Percentiles rank a stretch among this genome's conserved stretches.
Conservation (phyloP, 169 alveolate species). For the Plasmodium gallinaceum region DNA sequence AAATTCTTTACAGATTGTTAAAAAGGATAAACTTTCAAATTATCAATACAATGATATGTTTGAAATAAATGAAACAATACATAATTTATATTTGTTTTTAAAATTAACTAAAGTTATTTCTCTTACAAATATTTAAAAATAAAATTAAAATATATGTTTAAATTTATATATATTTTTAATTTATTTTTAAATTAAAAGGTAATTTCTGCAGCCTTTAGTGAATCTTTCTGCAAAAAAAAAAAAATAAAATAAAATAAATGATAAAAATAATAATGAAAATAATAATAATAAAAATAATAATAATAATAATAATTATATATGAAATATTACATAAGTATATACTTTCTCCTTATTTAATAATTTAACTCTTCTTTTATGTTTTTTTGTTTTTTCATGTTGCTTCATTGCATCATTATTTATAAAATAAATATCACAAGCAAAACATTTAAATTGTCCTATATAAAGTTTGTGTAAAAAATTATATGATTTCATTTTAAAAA, state of each 20-base stretch:
- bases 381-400: conserved; percentile 81
- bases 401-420: conserved; percentile 78
- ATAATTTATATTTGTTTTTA: conserved; percentile 45
- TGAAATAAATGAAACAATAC: conserved; percentile 23
- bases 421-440: conserved; percentile 85
- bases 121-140: conserved; percentile 22
- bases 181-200: conserved; percentile 15
- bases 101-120: conserved; percentile 39
- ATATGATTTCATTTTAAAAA: conserved; percentile 1
- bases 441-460: conserved; percentile 81
- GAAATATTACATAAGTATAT: conserved; percentile 50
- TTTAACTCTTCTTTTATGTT: conserved; percentile 84
- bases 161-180: background rate
- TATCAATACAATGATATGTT: conserved; percentile 48
- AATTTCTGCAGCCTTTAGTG: conserved; percentile 74
- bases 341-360: conserved; percentile 49
- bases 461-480: conserved; percentile 9
- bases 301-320: background rate
- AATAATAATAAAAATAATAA: background rate
- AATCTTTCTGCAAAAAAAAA: conserved; percentile 54
- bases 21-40: background rate
- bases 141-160: background rate
- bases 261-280: background rate
- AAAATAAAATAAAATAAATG: background rate
- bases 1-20: conserved; percentile 5